Conservation (phyloP, 1,284 basidiomycete species). For the Trichosporon sp. region DNA sequence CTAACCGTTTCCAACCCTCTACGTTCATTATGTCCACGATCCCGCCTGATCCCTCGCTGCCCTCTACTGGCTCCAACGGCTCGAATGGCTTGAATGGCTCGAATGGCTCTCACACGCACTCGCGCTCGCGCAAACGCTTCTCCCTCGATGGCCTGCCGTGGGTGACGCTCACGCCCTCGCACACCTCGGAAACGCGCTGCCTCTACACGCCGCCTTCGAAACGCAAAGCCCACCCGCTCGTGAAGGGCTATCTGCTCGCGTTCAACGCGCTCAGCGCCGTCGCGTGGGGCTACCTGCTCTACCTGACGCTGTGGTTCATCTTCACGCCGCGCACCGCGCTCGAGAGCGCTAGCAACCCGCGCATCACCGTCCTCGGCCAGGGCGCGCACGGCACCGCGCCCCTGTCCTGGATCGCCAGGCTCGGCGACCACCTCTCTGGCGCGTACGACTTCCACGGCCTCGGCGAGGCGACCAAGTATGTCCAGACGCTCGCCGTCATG, state of each 20-base stretch:
- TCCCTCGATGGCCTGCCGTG: background rate
- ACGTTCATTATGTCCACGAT: background rate
- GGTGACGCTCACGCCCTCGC: conserved; percentile 3
- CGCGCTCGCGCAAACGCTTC: conserved; percentile 14
- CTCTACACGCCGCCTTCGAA: background rate
- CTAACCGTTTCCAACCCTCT: background rate
- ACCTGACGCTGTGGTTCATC: conserved; percentile 55
- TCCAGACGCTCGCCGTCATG: conserved; percentile 78
- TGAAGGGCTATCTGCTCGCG: conserved; percentile 66
- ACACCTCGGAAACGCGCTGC: background rate
- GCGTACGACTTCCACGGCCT: conserved; percentile 58
- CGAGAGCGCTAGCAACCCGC: conserved; percentile 22
- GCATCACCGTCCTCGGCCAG: conserved; percentile 23
- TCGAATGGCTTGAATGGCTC: no score
- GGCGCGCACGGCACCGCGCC: conserved; percentile 20
- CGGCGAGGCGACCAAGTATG: conserved; percentile 67
- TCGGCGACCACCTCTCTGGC: conserved; percentile 63
- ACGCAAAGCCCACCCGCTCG: conserved; percentile 36
- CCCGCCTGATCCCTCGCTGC: background rate
- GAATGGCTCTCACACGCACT: background rate
- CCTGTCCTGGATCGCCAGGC: conserved; percentile 39
- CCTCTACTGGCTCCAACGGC: no score
- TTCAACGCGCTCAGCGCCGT: conserved; percentile 76
- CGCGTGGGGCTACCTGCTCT: conserved; percentile 74
- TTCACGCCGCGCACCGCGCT: conserved; percentile 34